Evolutionary conservation across 1,284 basidiomycete genomes (phyloP).

Genomic region (Bjerkandera adusta): DNA sequence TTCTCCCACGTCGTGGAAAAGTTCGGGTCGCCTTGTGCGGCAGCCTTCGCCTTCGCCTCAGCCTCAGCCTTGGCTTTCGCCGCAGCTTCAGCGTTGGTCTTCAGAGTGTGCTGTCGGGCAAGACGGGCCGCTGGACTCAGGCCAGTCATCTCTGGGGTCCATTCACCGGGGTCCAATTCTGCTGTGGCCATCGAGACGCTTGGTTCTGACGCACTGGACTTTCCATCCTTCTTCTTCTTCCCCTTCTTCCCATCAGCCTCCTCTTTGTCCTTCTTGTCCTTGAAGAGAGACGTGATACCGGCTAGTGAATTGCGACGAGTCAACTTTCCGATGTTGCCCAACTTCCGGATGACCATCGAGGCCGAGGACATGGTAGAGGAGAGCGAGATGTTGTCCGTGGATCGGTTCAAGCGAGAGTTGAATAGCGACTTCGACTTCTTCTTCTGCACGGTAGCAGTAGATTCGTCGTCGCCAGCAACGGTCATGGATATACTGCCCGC

Average conservation of each 20-base stretch:
- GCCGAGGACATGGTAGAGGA: slow-evolving; percentile 96
- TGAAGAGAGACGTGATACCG: slow-evolving; percentile 93
- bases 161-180: slow-evolving; percentile 72
- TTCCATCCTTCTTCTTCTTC: slow-evolving; percentile 44
- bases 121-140: slow-evolving; percentile 92
- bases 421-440: slow-evolving; percentile 78
- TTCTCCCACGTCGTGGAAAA: slow-evolving; percentile 76
- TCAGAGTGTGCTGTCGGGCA: slow-evolving; percentile 86
- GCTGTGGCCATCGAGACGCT: slow-evolving; percentile 83
- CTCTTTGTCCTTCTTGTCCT: slow-evolving; percentile 80
- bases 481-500: slow-evolving; percentile 23
- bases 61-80: slow-evolving; percentile 63
- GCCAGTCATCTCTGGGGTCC: slow-evolving; percentile 61
- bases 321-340: slow-evolving; percentile 92
- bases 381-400: slow-evolving; percentile 96
- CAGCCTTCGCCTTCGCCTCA: slow-evolving; percentile 42
- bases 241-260: slow-evolving; percentile 51
- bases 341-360: slow-evolving; percentile 96
- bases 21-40: slow-evolving; percentile 36
- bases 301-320: slow-evolving; percentile 87
- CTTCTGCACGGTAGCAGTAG: slow-evolving; percentile 53
- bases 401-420: slow-evolving; percentile 89
- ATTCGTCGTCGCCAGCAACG: slow-evolving; percentile 34
- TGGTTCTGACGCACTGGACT: slow-evolving; percentile 70
- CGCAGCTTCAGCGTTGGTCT: slow-evolving; percentile 81